Conservation (phyloP, 768 basidiomycete species). For the Cubamyces sp. region DNA sequence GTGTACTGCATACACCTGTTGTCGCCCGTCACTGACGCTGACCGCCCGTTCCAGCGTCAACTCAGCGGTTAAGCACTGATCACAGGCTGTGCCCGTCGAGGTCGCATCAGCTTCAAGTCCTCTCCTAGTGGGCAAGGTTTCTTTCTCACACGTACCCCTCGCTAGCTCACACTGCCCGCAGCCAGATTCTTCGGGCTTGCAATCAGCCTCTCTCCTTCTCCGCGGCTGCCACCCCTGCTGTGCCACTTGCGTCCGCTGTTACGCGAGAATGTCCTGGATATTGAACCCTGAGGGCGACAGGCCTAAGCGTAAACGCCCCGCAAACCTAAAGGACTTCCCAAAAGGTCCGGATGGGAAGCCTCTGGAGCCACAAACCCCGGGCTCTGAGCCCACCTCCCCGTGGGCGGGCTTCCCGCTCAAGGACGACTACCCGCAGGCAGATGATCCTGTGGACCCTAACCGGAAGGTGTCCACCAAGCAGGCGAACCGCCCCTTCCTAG, state of each 20-base stretch:
- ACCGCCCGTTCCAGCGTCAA: neutral
- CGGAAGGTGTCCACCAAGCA: slow-evolving; percentile 80
- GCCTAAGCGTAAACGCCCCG: slow-evolving; percentile 26
- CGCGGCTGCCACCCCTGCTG: slow-evolving; percentile 3
- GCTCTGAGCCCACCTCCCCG: slow-evolving; percentile 30
- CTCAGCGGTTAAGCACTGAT: neutral
- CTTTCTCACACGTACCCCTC: slow-evolving; percentile 8
- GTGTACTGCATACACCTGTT: no score
- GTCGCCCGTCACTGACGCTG: no score
- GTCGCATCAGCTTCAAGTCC: slow-evolving; percentile 1
- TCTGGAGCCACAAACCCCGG: slow-evolving; percentile 17
- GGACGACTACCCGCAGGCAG: slow-evolving; percentile 53
- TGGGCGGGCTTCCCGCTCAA: slow-evolving; percentile 35
- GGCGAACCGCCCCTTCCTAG: slow-evolving; percentile 85
- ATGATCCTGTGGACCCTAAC: slow-evolving; percentile 65
- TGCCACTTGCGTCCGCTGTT: neutral
- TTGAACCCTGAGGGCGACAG: slow-evolving; percentile 44
- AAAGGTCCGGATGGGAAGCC: slow-evolving; percentile 25
- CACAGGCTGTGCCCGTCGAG: slow-evolving; percentile 6
- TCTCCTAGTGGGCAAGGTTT: slow-evolving; percentile 9
- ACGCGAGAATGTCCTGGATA: slow-evolving; percentile 66
- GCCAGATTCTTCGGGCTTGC: slow-evolving; percentile 9
- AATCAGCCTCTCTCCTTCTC: slow-evolving; percentile 13
- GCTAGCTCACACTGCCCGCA: slow-evolving; percentile 1
- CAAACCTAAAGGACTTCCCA: slow-evolving; percentile 24